Conservation (phyloP, 495 filamentous ascomycete genomes). For the Thermochaetoides thermophila region DNA sequence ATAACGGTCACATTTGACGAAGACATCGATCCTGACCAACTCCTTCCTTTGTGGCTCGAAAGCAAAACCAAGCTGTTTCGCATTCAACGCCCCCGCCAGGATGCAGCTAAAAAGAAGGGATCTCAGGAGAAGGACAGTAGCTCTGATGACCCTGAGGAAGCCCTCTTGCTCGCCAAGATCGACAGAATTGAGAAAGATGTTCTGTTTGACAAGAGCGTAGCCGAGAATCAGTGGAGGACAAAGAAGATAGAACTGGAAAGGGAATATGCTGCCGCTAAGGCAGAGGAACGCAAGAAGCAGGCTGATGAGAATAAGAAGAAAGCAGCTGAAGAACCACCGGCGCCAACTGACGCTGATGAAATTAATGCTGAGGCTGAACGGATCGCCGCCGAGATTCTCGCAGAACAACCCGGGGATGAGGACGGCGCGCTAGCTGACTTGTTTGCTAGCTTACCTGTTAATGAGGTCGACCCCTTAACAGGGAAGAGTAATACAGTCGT, state of each 20-base stretch:
- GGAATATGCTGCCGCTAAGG: slow-evolving; percentile 30
- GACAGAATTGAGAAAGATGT: slow-evolving; percentile 68
- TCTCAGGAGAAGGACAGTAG: slow-evolving; percentile 12
- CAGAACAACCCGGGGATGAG: slow-evolving; percentile 35
- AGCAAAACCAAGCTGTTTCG: slow-evolving; percentile 55
- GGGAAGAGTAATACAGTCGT: slow-evolving; percentile 37
- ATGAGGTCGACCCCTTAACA: slow-evolving; percentile 37
- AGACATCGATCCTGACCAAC: slow-evolving; percentile 54
- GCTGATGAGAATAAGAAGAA: slow-evolving; percentile 25
- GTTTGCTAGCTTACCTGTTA: slow-evolving; percentile 55
- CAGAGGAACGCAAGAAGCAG: slow-evolving; percentile 23
- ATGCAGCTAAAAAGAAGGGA: slow-evolving; percentile 30
- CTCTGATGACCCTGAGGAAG: slow-evolving; percentile 34
- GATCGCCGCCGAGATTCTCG: slow-evolving; percentile 35
- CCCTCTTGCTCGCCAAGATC: slow-evolving; percentile 54
- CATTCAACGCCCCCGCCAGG: slow-evolving; percentile 46
- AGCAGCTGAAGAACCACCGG: slow-evolving; percentile 8
- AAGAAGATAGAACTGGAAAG: slow-evolving; percentile 51
- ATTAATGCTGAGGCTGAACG: slow-evolving; percentile 34
- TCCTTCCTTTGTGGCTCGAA: slow-evolving; percentile 61
- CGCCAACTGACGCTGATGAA: slow-evolving; percentile 27
- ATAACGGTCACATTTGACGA: slow-evolving; percentile 34
- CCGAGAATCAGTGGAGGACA: slow-evolving; percentile 57
- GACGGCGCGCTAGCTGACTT: slow-evolving; percentile 41
- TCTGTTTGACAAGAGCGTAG: slow-evolving; percentile 66